Evolutionary conservation across 2,329 filamentous ascomycete genomes (phyloP), one percentile per base, ranked within the genome.

Genomic region (Pseudogymnoascus sp.): DNA sequence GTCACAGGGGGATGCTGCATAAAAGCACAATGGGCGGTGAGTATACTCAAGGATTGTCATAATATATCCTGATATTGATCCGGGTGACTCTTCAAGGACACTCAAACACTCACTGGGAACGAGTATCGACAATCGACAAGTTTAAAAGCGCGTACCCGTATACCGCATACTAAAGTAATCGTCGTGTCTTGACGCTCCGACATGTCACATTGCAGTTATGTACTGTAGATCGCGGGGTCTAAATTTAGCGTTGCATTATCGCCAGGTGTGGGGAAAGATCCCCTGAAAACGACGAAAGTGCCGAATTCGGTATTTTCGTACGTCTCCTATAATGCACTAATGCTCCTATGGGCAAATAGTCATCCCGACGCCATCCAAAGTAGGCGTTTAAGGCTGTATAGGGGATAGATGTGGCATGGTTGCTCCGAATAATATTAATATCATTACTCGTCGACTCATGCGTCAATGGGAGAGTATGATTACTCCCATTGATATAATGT

Each of bases 181-280:
- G 25, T 4, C 48, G 25, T 57, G 48, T 57, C 25, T 57, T 57
- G 43, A 57, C 48, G 25, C 48, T 57, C 25, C 48, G 48, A 57
- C 48, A 57, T 34, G 48, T 57, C 48, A 57, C 48, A 57, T 19
- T 31, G 48, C 2, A 34, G 48, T 57, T 31, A 57, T 57, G 48
- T 57, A 57, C 48, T 57, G 48, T 57, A 57, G 48, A 57, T 57
- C 48, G 48, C 48, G 48, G 48, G 48, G 48, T 57, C 48, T 57
- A 57, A 57, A 57, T 57, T 57, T 57, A 57, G 48, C 48, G 48
- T 57, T 57, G 48, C 48, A 57, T 57, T 57, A 34, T 57, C 48
- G 48, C 48, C 48, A 57, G 48, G 48, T 34, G 48, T 57, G 51
- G 51, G 51, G 51, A 57, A 57, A 34, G 51, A 57, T 57, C 51